phyloP scores from a whole-genome alignment of 306 rosid species.

The Morella rubra region DNA sequence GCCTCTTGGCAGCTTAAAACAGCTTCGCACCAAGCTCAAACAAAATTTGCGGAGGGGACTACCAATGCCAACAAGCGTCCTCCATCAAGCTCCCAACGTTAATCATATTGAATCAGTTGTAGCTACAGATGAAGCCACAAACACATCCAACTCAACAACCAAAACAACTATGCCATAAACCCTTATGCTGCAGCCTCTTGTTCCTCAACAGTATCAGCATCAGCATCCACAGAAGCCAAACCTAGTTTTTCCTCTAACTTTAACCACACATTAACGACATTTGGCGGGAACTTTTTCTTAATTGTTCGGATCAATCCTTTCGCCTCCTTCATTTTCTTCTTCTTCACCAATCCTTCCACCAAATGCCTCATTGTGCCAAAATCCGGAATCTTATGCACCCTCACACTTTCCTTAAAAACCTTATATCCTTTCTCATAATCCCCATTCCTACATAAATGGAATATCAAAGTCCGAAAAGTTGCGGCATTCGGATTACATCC shows the following conservation, averaged over 20 bases:
- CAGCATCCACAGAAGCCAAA: constrained; percentile 38
- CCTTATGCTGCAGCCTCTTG: constrained; percentile 28
- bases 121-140: background rate
- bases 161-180: background rate
- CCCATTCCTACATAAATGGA: constrained; percentile 46
- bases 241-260: constrained; percentile 54
- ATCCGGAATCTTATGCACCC: constrained; percentile 56
- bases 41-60: constrained; percentile 3
- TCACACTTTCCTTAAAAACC: constrained; percentile 63
- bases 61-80: background rate
- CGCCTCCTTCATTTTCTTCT: constrained; percentile 49
- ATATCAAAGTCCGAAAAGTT: constrained; percentile 51
- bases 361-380: constrained; percentile 48
- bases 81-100: background rate
- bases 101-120: constrained; percentile 2
- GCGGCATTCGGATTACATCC: constrained; percentile 57
- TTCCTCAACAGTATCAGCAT: constrained; percentile 30
- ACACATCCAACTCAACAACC: background rate
- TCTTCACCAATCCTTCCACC: constrained; percentile 59
- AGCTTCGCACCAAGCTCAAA: constrained; percentile 8
- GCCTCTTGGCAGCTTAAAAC: constrained; percentile 6
- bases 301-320: constrained; percentile 50
- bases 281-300: constrained; percentile 60
- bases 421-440: constrained; percentile 45
- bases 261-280: constrained; percentile 54